phyloP scores from a whole-genome alignment of 257 asterid genomes.

The Prunella vulgaris region DNA sequence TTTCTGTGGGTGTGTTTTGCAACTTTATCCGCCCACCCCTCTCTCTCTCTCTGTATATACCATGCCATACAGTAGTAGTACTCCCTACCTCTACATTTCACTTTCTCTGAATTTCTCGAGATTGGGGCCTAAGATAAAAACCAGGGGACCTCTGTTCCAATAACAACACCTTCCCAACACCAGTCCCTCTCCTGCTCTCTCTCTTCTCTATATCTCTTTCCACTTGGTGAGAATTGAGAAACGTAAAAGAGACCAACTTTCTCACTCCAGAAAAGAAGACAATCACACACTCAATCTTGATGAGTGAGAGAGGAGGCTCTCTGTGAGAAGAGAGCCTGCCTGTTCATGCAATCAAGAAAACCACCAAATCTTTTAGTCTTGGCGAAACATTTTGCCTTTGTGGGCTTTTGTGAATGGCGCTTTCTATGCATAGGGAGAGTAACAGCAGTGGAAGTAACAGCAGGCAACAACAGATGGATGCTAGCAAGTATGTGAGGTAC shows the following conservation, averaged over 20 bases:
- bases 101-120: constrained; percentile 54
- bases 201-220: constrained; percentile 9
- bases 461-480: constrained; percentile 66
- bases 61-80: neutral
- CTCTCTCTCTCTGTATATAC: constrained; percentile 8
- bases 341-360: constrained; percentile 75
- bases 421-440: constrained; percentile 56
- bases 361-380: too few species aligned
- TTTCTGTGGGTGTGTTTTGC: constrained; percentile 28
- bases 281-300: constrained; percentile 27
- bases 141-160: constrained; percentile 41
- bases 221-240: neutral
- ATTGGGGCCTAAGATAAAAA: constrained; percentile 41
- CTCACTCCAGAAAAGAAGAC: neutral
- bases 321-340: constrained; percentile 84
- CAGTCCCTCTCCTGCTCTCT: constrained; percentile 9
- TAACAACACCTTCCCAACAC: constrained; percentile 14
- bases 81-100: constrained; percentile 30
- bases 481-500: constrained; percentile 88
- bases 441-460: constrained; percentile 44
- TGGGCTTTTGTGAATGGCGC: constrained; percentile 43
- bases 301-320: constrained; percentile 92
- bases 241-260: neutral
- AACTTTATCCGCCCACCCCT: constrained; percentile 20
- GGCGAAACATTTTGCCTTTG: too few species aligned